Evolutionary conservation across 257 asterid species (phyloP), one percentile per base, ranked within the genome.

Genomic region (Jacaranda copaia): DNA sequence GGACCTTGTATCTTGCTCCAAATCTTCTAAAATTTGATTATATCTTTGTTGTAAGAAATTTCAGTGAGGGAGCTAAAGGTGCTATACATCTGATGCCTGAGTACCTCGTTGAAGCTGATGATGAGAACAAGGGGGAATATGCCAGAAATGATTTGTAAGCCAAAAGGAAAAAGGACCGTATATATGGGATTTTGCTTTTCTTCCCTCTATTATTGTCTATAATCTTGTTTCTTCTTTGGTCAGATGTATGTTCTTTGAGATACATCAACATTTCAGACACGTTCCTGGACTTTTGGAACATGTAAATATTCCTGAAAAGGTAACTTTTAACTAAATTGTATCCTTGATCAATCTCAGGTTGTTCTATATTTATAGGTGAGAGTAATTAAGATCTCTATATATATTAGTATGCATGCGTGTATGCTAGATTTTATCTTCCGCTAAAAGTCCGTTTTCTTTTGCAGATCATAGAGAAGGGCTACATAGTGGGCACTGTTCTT

Each of bases 241-340:
- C 84, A 85, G 86, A 39, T 79, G 84, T 57, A 18, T 81, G 64
- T 79, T 58, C 66, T 85, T 72, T 15, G 86, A 82, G 80, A 60
- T 19, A 13, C 51, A 57, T 19, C 79, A 42, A 38, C 58, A 16
- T 1, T 52, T 8, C 12, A 42, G n/a, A 8, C 18, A 40, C 38
- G 32, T 82, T 75, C 86, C 88, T 18, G 65, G 78, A 3, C 81
- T 82, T 52, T 73, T 82, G 15, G 78, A 67, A 65, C 70, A 79
- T 6, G 86, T 85, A 46, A 61, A 42, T 1, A 36, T 70, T 8
- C 86, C 88, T 2, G 81, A 77, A 5, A 79, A 79, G 88, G 88
- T 85, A 46, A 59, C 42, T 35, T n/a, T 7, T 4, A 14, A 48
- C n/a, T 3, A 4, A 36, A 43, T 5, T 3, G 14, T 48, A 16